These are phyloP conservation scores for Diaporthe sp. DNA, from an alignment of 2,329 filamentous ascomycete species.

Conservation along the genomic window DNA sequence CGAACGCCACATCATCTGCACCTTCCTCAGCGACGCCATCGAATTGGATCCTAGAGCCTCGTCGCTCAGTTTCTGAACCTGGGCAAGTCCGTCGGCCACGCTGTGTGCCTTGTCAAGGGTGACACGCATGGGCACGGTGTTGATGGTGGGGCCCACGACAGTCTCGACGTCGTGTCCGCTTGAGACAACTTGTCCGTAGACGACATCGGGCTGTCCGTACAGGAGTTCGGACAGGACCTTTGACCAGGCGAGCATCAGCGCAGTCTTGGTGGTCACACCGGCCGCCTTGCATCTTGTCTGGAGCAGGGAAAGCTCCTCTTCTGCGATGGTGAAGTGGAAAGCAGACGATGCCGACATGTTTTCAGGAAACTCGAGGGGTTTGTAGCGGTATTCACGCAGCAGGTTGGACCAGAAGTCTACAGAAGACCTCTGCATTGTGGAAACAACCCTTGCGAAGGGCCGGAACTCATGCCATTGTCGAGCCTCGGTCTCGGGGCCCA, in stretches of 20 bases:
- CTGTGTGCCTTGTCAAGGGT: slow-evolving; percentile 13
- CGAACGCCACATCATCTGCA: slow-evolving; percentile 39
- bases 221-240: slow-evolving; percentile 39
- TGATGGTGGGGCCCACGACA: slow-evolving; percentile 38
- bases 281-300: slow-evolving; percentile 33
- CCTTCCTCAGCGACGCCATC: slow-evolving; percentile 38
- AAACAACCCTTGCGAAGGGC: slow-evolving; percentile 18
- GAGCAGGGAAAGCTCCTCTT: slow-evolving; percentile 26
- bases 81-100: slow-evolving; percentile 32
- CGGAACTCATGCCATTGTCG: slow-evolving; percentile 14
- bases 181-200: slow-evolving; percentile 36
- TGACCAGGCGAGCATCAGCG: slow-evolving; percentile 39
- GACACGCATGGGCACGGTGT: slow-evolving; percentile 38
- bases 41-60: slow-evolving; percentile 33
- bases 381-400: slow-evolving; percentile 23
- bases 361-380: neutral
- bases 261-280: slow-evolving; percentile 37
- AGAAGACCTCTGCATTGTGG: slow-evolving; percentile 11
- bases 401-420: slow-evolving; percentile 18
- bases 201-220: slow-evolving; percentile 37
- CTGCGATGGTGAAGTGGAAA: slow-evolving; percentile 31
- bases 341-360: slow-evolving; percentile 30
- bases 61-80: slow-evolving; percentile 36
- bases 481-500: neutral
- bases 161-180: slow-evolving; percentile 36